phyloP scores from a whole-genome alignment of 2,329 filamentous ascomycete genomes.

The Colletotrichum falcatum region DNA sequence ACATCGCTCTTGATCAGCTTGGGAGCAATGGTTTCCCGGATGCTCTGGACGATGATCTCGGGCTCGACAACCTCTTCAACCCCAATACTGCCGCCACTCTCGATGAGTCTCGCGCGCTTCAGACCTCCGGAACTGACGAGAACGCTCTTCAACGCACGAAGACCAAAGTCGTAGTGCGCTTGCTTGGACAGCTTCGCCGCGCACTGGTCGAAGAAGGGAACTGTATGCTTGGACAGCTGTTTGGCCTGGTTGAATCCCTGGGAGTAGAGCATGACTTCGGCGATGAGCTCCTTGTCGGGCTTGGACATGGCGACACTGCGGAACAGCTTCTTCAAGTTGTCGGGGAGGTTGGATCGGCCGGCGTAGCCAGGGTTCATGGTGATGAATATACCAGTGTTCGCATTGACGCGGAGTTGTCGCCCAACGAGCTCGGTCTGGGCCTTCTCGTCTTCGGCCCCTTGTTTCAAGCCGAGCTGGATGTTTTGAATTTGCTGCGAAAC shows the following conservation, averaged over 20 bases:
- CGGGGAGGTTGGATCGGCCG: slow-evolving; percentile 95
- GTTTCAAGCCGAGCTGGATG: slow-evolving; percentile 94
- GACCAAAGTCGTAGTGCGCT: slow-evolving; percentile 98
- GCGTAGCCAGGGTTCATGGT: slow-evolving; percentile 99
- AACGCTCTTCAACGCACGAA: slow-evolving; percentile 98
- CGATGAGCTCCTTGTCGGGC: slow-evolving; percentile 98
- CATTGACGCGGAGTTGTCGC: slow-evolving; percentile 88
- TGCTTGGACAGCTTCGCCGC: slow-evolving; percentile 87
- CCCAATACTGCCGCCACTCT: slow-evolving; percentile 65
- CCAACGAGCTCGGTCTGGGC: slow-evolving; percentile 95
- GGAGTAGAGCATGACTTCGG: slow-evolving; percentile 99
- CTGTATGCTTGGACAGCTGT: slow-evolving; percentile 90
- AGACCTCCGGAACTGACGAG: slow-evolving; percentile 96
- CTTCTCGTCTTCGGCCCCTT: slow-evolving; percentile 82
- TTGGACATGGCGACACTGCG: slow-evolving; percentile 99
- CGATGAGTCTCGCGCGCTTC: slow-evolving; percentile 83
- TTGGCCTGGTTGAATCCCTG: slow-evolving; percentile 99
- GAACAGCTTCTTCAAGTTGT: slow-evolving; percentile 99
- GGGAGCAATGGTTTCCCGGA: slow-evolving; percentile 97
- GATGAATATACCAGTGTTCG: slow-evolving; percentile 98
- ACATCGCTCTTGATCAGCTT: slow-evolving; percentile 96
- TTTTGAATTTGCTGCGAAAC: slow-evolving; percentile 99
- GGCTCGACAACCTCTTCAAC: slow-evolving; percentile 85
- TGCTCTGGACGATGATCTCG: slow-evolving; percentile 98
- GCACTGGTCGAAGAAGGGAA: slow-evolving; percentile 98